Percentiles rank a stretch among this genome's conserved stretches.
These are phyloP conservation scores for Naganishia vishniacii DNA, from an alignment of 768 basidiomycete genomes.

Conservation along the genomic window DNA sequence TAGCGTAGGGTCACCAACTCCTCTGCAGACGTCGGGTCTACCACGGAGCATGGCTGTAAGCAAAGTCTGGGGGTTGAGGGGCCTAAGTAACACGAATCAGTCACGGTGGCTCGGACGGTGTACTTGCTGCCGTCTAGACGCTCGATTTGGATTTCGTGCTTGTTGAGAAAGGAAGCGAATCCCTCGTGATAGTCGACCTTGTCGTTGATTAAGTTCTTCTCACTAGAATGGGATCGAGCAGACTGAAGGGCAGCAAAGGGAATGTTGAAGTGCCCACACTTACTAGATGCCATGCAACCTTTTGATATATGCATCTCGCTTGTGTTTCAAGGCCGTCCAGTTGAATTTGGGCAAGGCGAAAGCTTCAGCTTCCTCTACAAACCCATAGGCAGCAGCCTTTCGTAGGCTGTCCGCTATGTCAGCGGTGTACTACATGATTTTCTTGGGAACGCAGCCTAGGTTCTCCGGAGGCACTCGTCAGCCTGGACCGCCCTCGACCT, in stretches of 20 bases:
- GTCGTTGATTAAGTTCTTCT: slow-evolving; percentile 78
- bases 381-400: slow-evolving; percentile 63
- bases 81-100: no score
- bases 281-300: slow-evolving; percentile 62
- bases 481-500: no score
- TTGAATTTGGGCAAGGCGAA: slow-evolving; percentile 58
- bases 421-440: slow-evolving; percentile 83
- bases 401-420: slow-evolving; percentile 70
- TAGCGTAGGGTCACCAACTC: slow-evolving; percentile 49
- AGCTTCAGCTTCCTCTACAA: slow-evolving; percentile 49
- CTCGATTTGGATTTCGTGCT: slow-evolving; percentile 67
- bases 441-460: slow-evolving; percentile 99
- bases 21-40: slow-evolving; percentile 49
- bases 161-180: slow-evolving; percentile 64
- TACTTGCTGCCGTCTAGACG: slow-evolving; percentile 60
- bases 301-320: slow-evolving; percentile 91
- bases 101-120: slow-evolving; percentile 63
- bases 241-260: background rate
- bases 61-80: background rate
- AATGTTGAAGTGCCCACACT: no score
- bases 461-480: no score
- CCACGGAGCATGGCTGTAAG: background rate
- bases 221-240: slow-evolving; percentile 49
- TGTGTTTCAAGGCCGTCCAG: slow-evolving; percentile 85
- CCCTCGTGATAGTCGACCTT: slow-evolving; percentile 82